A percentile compares a stretch with the other conserved stretches of the same genome.
Conservation (phyloP, 441 rosid genomes). For the Sinapis alba region DNA sequence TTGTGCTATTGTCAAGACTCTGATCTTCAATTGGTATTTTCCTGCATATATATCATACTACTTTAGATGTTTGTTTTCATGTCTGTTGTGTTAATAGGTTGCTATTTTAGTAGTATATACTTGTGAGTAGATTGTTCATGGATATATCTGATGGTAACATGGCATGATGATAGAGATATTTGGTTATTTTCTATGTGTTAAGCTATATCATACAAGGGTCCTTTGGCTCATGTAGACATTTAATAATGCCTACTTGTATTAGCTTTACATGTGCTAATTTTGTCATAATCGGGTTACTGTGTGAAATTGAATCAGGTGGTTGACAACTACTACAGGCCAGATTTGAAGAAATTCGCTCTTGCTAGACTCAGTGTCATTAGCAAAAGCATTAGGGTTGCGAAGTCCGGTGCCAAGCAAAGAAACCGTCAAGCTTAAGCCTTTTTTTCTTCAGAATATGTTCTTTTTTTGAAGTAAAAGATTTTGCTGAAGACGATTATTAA, state of each 20-base stretch:
- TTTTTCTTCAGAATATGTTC: not conserved
- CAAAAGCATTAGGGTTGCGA: conserved; percentile 62
- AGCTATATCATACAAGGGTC: not conserved
- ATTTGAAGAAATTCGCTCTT: conserved; percentile 68
- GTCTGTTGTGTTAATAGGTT: too few relatives aligned
- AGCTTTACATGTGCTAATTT: not conserved
- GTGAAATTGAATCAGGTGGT: conserved; percentile 43
- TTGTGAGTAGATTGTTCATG: not conserved
- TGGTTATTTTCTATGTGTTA: not conserved
- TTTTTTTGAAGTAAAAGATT: conserved; percentile 32
- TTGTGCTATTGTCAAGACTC: too few relatives aligned
- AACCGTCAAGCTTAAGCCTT: conserved; percentile 52
- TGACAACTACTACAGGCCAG: conserved; percentile 65
- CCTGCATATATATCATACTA: too few relatives aligned
- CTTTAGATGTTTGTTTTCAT: too few relatives aligned
- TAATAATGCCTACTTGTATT: not conserved
- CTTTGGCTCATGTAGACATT: not conserved
- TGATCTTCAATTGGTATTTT: too few relatives aligned
- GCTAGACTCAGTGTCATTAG: conserved; percentile 59
- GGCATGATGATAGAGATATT: not conserved
- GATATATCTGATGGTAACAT: not conserved
- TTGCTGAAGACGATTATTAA: conserved; percentile 23
- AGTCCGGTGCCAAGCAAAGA: conserved; percentile 66
- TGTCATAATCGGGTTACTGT: not conserved
- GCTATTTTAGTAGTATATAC: too few relatives aligned